Evolutionary conservation across 768 basidiomycete species (phyloP), one percentile per base, ranked within the genome.

Genomic region (Leccinum pellstonianum): DNA sequence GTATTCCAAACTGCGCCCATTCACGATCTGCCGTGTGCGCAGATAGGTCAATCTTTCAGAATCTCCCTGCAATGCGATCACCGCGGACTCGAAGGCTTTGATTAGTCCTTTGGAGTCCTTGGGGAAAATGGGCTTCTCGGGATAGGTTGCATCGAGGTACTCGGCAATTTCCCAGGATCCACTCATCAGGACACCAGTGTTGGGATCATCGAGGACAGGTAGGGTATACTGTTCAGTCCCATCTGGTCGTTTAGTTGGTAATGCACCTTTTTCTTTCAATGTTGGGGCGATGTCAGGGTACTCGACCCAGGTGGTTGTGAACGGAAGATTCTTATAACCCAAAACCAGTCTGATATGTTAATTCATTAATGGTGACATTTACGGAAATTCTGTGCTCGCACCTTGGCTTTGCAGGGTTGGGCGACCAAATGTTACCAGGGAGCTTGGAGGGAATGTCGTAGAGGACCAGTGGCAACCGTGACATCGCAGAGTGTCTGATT

Each of bases 331-430:
- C 60, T 77, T 75, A 60, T 72, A 70, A 23, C 70, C 54, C 60
- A 75, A 63, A 12, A 67, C 66, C 43, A 68, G 68, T 63, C 78
- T 78, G 31, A 19, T 17, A 21, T 4, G 2, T n/a, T 33, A 41
- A 8, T 48, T 61, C 8, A 41, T n/a, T 23, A 11, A 47, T 35
- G 33, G 5, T 3, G 23, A n/a, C 12, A 19, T 4, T 48, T 41
- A 19, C n/a, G 17, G 29, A 4, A 12, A 8, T 2, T 46, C 3
- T 53, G 31, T 14, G 11, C 8, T 61, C 56, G 8, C 1, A 64
- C 80, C 78, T 77, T 29, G 76, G 65, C 58, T 72, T 81, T 61
- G 69, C 74, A 5, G 74, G 65, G 54, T 79, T 81, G 6, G 74
- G 72, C 1, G 78, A 71, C 73, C 73, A 78, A 3, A n/a, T 59